phyloP scores from a whole-genome alignment of 2,329 filamentous ascomycete genomes.

The Emergomyces pasteurianus region DNA sequence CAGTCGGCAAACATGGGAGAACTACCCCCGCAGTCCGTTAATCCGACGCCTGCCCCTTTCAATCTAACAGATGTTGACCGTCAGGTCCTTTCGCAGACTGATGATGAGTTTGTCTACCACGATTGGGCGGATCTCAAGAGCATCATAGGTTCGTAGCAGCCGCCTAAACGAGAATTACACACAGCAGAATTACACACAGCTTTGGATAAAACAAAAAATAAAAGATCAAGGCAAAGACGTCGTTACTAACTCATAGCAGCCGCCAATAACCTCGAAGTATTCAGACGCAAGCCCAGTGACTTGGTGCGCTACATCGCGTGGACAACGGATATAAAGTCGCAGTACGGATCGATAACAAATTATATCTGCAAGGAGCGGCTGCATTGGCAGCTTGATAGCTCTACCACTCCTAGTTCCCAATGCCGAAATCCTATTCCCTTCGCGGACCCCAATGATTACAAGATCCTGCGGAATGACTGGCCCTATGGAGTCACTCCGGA shows the following conservation, averaged over 20 bases:
- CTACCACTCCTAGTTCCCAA: constrained; percentile 11
- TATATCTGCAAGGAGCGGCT: constrained; percentile 46
- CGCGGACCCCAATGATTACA: constrained; percentile 42
- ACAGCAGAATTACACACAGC: no score
- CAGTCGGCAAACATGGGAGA: constrained; percentile 3
- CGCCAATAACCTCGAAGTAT: constrained; percentile 41
- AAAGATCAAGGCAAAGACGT: no score
- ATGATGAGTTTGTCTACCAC: constrained; percentile 41
- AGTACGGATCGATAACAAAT: constrained; percentile 44
- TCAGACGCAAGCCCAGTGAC: constrained; percentile 49
- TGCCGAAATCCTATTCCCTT: constrained; percentile 40
- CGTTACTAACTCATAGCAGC: constrained; percentile 19
- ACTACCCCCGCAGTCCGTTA: neutral
- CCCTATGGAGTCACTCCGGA: constrained; percentile 46
- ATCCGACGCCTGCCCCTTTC: constrained; percentile 23
- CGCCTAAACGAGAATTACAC: neutral
- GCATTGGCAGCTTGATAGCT: constrained; percentile 33
- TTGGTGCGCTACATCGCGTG: constrained; percentile 49
- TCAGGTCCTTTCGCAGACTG: constrained; percentile 37
- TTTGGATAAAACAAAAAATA: no score
- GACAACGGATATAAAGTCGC: constrained; percentile 41
- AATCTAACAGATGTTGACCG: constrained; percentile 40
- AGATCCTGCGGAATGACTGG: constrained; percentile 51
- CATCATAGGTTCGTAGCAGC: constrained; percentile 37
- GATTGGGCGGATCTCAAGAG: constrained; percentile 41